Evolutionary conservation across 2,329 filamentous ascomycete species (phyloP).

Genomic region (Dactylellina drechsleri): DNA sequence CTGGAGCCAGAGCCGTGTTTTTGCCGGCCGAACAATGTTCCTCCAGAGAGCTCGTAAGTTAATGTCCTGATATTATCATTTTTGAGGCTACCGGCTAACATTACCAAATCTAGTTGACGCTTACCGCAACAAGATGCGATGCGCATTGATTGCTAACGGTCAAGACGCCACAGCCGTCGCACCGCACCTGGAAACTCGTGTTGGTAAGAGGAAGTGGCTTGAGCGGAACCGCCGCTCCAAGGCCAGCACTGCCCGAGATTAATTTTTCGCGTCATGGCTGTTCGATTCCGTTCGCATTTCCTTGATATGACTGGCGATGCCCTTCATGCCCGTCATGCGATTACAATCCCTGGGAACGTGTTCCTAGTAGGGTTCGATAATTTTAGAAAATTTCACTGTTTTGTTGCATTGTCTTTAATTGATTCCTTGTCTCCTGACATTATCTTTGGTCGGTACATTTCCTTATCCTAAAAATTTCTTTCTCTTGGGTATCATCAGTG

Average conservation of each 20-base stretch:
- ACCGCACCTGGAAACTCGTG: slow-evolving; percentile 87
- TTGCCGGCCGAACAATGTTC: slow-evolving; percentile 85
- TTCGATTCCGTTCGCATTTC: slow-evolving; percentile 9
- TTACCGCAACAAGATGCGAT: slow-evolving; percentile 90
- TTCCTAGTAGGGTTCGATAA: slow-evolving; percentile 6
- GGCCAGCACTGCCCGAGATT: slow-evolving; percentile 43
- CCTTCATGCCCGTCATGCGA: slow-evolving; percentile 38
- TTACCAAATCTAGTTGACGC: slow-evolving; percentile 75
- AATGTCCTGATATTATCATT: slow-evolving; percentile 20
- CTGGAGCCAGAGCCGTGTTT: slow-evolving; percentile 93
- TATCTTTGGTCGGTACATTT: slow-evolving; percentile 37
- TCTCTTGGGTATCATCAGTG: slow-evolving; percentile 43
- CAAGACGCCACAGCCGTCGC: slow-evolving; percentile 78
- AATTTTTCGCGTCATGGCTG: slow-evolving; percentile 5
- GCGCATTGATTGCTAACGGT: slow-evolving; percentile 79
- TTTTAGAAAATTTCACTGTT: background rate
- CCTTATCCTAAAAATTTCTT: slow-evolving; percentile 28
- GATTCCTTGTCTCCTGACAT: slow-evolving; percentile 3
- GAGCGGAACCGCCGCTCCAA: slow-evolving; percentile 66
- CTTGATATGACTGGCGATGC: slow-evolving; percentile 45
- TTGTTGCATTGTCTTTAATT: slow-evolving; percentile 1
- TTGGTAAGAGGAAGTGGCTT: slow-evolving; percentile 81
- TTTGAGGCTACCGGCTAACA: slow-evolving; percentile 32
- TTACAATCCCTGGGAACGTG: background rate
- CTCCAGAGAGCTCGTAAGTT: slow-evolving; percentile 88